These are phyloP conservation scores for Camellia oleifera DNA, from an alignment of 179 eudicot genomes.

Conservation along the genomic window DNA sequence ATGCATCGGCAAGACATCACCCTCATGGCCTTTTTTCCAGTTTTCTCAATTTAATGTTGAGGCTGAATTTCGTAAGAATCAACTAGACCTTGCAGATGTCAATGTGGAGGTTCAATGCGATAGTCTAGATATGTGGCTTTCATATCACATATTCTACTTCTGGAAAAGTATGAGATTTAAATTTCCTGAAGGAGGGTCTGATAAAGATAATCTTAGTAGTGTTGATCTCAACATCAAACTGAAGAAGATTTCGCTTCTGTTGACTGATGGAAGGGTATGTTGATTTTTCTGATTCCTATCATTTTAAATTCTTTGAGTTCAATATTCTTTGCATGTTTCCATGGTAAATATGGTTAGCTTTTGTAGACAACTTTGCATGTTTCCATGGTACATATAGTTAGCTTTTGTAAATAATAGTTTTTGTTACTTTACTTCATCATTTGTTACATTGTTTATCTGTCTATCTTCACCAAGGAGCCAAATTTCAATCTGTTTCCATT, in stretches of 20 bases:
- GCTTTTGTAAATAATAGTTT: too few relatives aligned
- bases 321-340: background rate
- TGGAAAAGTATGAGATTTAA: constrained; percentile 47
- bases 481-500: too few relatives aligned
- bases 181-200: constrained; percentile 38
- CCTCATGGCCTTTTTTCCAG: constrained; percentile 73
- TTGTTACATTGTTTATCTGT: too few relatives aligned
- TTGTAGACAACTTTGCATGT: background rate
- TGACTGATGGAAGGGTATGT: constrained; percentile 90
- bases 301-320: background rate
- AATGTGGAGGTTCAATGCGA: constrained; percentile 45
- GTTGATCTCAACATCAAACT: constrained; percentile 49
- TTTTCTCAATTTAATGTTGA: constrained; percentile 50
- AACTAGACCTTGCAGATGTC: constrained; percentile 25
- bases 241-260: constrained; percentile 63
- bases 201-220: constrained; percentile 28
- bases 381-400: background rate
- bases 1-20: constrained; percentile 33
- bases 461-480: too few relatives aligned
- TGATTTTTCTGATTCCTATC: background rate
- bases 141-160: constrained; percentile 66
- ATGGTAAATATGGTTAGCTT: background rate
- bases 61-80: constrained; percentile 37
- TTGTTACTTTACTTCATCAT: too few relatives aligned
- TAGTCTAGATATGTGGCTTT: constrained; percentile 71